A percentile compares a stretch with the other conserved stretches of the same genome.
Evolutionary conservation across 2,329 filamentous ascomycete species (phyloP).

Genomic region (Cladosporium sp.): DNA sequence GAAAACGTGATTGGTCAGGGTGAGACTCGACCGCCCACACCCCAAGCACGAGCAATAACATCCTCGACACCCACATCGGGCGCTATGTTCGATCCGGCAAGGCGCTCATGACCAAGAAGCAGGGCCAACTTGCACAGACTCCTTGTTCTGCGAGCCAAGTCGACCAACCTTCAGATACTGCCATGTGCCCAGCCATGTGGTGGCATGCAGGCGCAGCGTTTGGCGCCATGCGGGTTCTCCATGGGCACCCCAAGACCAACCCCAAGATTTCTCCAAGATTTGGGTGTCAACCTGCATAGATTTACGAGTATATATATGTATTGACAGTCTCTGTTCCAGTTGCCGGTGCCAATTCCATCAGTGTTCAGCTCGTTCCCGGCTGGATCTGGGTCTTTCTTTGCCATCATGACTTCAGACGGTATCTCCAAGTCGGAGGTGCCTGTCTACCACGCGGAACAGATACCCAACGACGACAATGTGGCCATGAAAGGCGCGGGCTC

Average conservation of each 20-base stretch:
- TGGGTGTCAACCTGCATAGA: constrained; percentile 4
- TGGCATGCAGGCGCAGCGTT: neutral
- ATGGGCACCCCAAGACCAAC: constrained; percentile 13
- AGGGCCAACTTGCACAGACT: constrained; percentile 14
- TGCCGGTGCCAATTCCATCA: neutral
- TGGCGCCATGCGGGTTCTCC: constrained; percentile 1
- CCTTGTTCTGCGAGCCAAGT: constrained; percentile 19
- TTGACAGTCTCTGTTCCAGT: neutral
- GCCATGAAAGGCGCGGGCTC: neutral
- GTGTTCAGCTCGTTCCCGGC: neutral
- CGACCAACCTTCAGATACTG: constrained; percentile 11
- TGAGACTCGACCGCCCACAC: constrained; percentile 1
- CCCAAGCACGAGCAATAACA: neutral
- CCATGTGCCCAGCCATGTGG: constrained; percentile 14
- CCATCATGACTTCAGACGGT: constrained; percentile 8
- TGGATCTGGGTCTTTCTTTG: neutral
- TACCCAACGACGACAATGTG: constrained; percentile 6
- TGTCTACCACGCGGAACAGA: constrained; percentile 29
- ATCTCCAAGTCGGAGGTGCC: constrained; percentile 29
- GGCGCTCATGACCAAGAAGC: constrained; percentile 8
- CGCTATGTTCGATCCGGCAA: neutral
- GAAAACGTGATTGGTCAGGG: constrained; percentile 8
- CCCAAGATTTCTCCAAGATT: constrained; percentile 15
- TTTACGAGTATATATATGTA: constrained; percentile 9
- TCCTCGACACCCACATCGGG: neutral